Conservation (phyloP, 768 basidiomycete species). For the Hygrocybe coccinea region DNA sequence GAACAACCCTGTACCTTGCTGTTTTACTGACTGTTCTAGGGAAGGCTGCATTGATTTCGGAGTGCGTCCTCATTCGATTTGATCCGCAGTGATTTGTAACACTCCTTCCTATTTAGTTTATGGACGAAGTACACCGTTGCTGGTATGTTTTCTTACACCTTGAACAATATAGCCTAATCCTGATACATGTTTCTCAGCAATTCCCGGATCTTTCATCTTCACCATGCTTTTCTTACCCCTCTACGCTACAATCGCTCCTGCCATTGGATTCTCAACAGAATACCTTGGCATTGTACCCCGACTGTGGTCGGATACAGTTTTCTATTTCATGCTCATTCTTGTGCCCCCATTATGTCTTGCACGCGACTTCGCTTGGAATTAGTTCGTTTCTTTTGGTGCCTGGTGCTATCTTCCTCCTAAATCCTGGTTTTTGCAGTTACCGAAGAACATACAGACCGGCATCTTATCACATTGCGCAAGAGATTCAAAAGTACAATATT, state of each 20-base stretch:
- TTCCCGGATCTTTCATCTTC: slow-evolving; percentile 94
- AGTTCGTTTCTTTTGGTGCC: slow-evolving; percentile 49
- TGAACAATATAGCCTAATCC: not conserved
- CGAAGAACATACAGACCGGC: slow-evolving; percentile 83
- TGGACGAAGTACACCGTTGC: slow-evolving; percentile 99
- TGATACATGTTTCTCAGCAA: slow-evolving; percentile 49
- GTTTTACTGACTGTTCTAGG: slow-evolving; percentile 93
- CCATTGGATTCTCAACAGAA: slow-evolving; percentile 83
- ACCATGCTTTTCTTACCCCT: slow-evolving; percentile 94
- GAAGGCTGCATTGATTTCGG: slow-evolving; percentile 94
- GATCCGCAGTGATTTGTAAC: not conserved
- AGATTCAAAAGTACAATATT: slow-evolving; percentile 98
- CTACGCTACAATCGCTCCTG: slow-evolving; percentile 83
- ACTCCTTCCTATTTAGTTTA: slow-evolving; percentile 47
- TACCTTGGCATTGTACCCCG: slow-evolving; percentile 87
- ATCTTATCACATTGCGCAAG: slow-evolving; percentile 98
- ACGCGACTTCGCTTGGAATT: slow-evolving; percentile 96
- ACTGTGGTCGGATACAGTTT: slow-evolving; percentile 81
- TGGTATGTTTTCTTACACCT: slow-evolving; percentile 38
- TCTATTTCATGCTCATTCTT: slow-evolving; percentile 84
- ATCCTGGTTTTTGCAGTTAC: slow-evolving; percentile 51
- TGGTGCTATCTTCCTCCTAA: slow-evolving; percentile 11
- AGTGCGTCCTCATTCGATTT: slow-evolving; percentile 52
- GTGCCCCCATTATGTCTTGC: slow-evolving; percentile 80
- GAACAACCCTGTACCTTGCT: slow-evolving; percentile 89